These are phyloP conservation scores for Hypoxylon fuscum DNA, from an alignment of 495 filamentous ascomycete species.

Conservation along the genomic window DNA sequence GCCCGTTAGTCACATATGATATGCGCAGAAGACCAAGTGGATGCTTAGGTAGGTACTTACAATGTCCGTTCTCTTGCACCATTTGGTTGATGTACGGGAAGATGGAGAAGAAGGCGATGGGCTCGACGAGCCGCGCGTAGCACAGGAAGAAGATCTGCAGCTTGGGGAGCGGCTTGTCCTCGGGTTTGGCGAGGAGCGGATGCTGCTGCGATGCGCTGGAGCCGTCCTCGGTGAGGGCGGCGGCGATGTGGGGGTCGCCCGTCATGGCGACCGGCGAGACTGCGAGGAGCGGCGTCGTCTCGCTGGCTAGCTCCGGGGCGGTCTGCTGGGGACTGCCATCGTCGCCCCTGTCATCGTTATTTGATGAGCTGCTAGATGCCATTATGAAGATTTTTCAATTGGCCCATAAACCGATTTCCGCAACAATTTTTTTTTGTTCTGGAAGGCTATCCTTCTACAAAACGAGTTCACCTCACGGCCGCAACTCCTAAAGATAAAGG, in stretches of 20 bases:
- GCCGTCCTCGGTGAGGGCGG: slow-evolving; percentile 32
- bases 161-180: slow-evolving; percentile 61
- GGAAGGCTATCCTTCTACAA: no score
- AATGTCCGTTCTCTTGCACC: slow-evolving; percentile 66
- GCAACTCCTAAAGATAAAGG: neutral
- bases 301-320: slow-evolving; percentile 26
- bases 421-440: no score
- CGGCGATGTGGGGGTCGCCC: slow-evolving; percentile 26
- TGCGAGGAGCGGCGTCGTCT: slow-evolving; percentile 51
- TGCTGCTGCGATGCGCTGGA: slow-evolving; percentile 18
- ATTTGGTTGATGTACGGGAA: slow-evolving; percentile 80
- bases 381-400: slow-evolving; percentile 8
- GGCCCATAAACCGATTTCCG: neutral
- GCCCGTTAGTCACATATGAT: slow-evolving; percentile 1
- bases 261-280: slow-evolving; percentile 27
- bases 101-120: slow-evolving; percentile 77
- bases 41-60: slow-evolving; percentile 22
- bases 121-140: slow-evolving; percentile 74
- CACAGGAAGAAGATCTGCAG: slow-evolving; percentile 71
- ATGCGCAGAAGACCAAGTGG: no score
- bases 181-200: slow-evolving; percentile 28
- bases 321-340: neutral
- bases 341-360: neutral
- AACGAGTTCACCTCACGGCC: neutral
- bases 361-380: slow-evolving; percentile 17